Evolutionary conservation across 257 asterid species (phyloP).

Genomic region (Eustoma russellianum): DNA sequence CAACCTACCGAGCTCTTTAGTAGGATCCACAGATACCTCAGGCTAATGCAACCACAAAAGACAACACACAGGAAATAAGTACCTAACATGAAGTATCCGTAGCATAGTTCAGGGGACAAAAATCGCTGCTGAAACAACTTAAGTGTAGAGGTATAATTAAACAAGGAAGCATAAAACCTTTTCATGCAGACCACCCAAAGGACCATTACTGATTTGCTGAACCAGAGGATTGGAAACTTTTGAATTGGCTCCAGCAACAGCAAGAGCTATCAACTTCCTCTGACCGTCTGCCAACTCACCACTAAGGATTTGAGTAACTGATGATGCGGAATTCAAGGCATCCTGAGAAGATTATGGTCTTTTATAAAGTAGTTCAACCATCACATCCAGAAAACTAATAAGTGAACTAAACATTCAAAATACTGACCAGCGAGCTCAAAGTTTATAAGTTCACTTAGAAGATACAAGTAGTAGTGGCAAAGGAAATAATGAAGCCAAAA

Average conservation of each 20-base stretch:
- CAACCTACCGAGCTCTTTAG: constrained; percentile 81
- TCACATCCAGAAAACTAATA: neutral
- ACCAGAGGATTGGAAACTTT: constrained; percentile 48
- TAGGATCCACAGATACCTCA: constrained; percentile 87
- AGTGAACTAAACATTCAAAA: no score
- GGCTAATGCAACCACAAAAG: constrained; percentile 27
- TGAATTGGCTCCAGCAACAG: constrained; percentile 49
- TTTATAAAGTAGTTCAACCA: neutral
- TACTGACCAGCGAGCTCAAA: neutral
- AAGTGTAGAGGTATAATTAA: no score
- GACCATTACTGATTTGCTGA: constrained; percentile 78
- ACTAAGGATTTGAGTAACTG: constrained; percentile 72
- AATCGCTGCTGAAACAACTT: neutral
- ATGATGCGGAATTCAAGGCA: constrained; percentile 72
- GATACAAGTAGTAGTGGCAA: no score
- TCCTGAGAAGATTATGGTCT: constrained; percentile 35
- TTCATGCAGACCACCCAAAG: constrained; percentile 69
- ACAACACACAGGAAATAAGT: neutral
- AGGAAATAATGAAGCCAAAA: neutral
- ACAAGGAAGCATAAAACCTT: constrained; percentile 48
- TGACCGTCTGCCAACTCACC: constrained; percentile 86
- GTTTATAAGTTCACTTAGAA: neutral
- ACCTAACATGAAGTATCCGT: neutral
- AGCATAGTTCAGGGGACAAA: neutral
- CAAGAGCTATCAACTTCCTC: constrained; percentile 71